Conservation (phyloP, 2,329 filamentous ascomycete genomes). For the Tolypocladium inflatum region DNA sequence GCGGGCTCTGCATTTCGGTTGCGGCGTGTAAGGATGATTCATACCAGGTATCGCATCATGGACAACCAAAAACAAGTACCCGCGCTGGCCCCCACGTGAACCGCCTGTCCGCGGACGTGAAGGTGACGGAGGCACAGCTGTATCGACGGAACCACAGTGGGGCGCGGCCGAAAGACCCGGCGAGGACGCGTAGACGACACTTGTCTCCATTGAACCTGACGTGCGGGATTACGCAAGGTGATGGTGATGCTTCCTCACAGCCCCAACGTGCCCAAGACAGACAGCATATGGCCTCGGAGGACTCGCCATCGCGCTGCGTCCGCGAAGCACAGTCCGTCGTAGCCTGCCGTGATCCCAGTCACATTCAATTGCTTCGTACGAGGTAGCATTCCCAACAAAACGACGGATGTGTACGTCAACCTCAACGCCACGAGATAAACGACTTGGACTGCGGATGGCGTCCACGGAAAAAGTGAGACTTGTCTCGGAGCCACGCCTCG, state of each 20-base stretch:
- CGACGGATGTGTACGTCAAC: neutral
- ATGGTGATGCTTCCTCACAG: neutral
- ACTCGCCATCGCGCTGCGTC: neutral
- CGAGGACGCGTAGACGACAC: neutral
- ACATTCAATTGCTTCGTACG: neutral
- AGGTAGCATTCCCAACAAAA: neutral
- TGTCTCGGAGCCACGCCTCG: neutral
- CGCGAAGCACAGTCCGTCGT: neutral
- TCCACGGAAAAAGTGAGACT: neutral
- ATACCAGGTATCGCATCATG: slow-evolving; percentile 43
- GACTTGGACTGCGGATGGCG: neutral
- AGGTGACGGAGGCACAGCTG: neutral
- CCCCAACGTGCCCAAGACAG: neutral
- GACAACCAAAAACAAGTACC: slow-evolving; percentile 20
- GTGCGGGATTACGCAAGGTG: neutral
- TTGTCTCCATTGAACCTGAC: neutral
- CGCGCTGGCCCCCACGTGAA: neutral
- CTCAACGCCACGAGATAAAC: neutral
- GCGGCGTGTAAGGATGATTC: slow-evolving; percentile 43
- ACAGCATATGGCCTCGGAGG: neutral
- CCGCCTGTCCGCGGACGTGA: neutral
- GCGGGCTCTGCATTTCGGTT: slow-evolving; percentile 44
- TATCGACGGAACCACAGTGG: neutral
- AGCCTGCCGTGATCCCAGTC: neutral
- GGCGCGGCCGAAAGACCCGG: too few relatives aligned